Base-by-base conservation (phyloP, 2,329 filamentous ascomycete genomes). In the Fusarium equiseti region DNA sequence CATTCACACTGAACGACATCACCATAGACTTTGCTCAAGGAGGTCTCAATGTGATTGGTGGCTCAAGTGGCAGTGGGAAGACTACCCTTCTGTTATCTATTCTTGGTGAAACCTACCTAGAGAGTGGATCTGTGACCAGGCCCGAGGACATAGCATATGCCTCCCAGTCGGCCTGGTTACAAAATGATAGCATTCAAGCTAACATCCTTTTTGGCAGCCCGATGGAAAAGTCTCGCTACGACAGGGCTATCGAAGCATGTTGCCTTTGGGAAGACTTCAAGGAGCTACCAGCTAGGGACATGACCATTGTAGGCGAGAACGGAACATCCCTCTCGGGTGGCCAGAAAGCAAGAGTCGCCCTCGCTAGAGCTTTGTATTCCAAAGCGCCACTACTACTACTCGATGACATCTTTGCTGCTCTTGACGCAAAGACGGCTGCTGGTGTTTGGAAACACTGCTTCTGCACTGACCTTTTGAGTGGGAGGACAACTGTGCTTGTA, bases 351-450 rank as follows among this genome's bases (percentile, higher is more conserved):
- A 82, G 87, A 8, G 85, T 89, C 38, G 86, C 87, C 15, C 76
- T 89, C 35, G 88, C 88, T 2, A 81, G 88, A 60, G 85, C 87
- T 9, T 75, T 90, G 2, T 90, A 89, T 75, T 89, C 87, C 2
- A 85, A 84, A 57, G 83, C 87, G 0, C 80, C 85, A 3, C 79
- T 89, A 4, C 78, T 89, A 24, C 79, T 90, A 1, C 82, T 90
- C 2, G 88, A 90, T 66, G 88, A 90, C 62, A 82, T 89, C 5
- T 88, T 90, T 68, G 87, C 87, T 2, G 88, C 88, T 0, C 80
- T 90, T 1, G 88, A 90, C 70, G 83, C 87, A 20, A 87, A 88
- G 69, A 90, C 88, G 0, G 84, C 86, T 2, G 84, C 85, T 18
- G 79, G 82, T 5, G 81, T 90, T 3, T 89, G 87, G 84, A 83